Evolutionary conservation across 2,329 filamentous ascomycete genomes (phyloP).

Genomic region (Bipolaris victoriae): DNA sequence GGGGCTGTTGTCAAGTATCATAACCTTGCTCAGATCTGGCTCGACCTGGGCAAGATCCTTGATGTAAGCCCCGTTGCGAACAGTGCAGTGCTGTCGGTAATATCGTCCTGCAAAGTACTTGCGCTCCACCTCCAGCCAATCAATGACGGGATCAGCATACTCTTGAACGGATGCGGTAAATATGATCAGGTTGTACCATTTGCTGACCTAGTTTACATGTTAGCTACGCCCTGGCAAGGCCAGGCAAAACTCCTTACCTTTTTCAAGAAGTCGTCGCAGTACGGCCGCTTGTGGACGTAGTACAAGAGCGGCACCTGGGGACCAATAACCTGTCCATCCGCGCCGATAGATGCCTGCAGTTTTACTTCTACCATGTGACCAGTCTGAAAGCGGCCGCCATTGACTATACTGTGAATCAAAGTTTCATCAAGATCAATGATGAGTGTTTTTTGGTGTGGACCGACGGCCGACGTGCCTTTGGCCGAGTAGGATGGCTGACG

Average conservation of each 20-base stretch:
- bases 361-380: constrained; percentile 99
- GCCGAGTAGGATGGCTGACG: constrained; percentile 84
- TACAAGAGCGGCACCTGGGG: constrained; percentile 96
- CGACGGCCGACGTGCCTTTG: constrained; percentile 42
- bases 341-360: constrained; percentile 73
- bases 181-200: constrained; percentile 97
- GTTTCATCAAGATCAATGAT: constrained; percentile 97
- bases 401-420: constrained; percentile 96
- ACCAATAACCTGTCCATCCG: constrained; percentile 70
- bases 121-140: constrained; percentile 95
- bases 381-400: constrained; percentile 91
- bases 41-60: constrained; percentile 97
- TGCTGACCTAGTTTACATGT: constrained; percentile 69
- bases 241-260: constrained; percentile 60
- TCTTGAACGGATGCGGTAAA: constrained; percentile 98
- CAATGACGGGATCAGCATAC: constrained; percentile 97
- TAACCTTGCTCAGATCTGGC: constrained; percentile 95
- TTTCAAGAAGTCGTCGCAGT: constrained; percentile 95
- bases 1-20: constrained; percentile 98
- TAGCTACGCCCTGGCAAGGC: constrained; percentile 19
- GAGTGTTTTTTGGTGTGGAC: constrained; percentile 77
- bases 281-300: constrained; percentile 96
- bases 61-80: constrained; percentile 94
- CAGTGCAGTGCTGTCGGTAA: constrained; percentile 97
- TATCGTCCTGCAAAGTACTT: constrained; percentile 95